Conservation (phyloP, 1,284 basidiomycete genomes). For the Mycena citricolor region DNA sequence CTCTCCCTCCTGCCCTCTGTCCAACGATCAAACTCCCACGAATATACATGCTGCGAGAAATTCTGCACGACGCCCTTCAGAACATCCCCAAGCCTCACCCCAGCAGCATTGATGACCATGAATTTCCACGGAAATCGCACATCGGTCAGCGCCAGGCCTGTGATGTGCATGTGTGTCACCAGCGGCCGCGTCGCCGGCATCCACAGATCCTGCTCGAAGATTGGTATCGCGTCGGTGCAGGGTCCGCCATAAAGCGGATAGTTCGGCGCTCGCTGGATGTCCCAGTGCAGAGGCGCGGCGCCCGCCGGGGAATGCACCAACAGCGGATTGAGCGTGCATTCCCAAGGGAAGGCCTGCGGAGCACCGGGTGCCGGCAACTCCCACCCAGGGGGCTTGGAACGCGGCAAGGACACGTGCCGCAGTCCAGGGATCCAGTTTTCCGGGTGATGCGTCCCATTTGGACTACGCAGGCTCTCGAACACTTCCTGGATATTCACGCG, state of each 20-base stretch:
- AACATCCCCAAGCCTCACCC: slow-evolving; percentile 53
- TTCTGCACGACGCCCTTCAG: slow-evolving; percentile 45
- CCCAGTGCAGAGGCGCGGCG: slow-evolving; percentile 46
- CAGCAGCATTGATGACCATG: slow-evolving; percentile 43
- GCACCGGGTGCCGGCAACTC: slow-evolving; percentile 34
- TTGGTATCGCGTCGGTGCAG: slow-evolving; percentile 30
- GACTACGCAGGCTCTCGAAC: slow-evolving; percentile 35
- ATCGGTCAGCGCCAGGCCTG: slow-evolving; percentile 49
- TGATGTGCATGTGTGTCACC: slow-evolving; percentile 52
- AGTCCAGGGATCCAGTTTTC: slow-evolving; percentile 50
- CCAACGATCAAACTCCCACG: slow-evolving; percentile 44
- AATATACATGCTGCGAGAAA: slow-evolving; percentile 43
- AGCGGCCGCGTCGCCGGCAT: slow-evolving; percentile 62
- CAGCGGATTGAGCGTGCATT: slow-evolving; percentile 54
- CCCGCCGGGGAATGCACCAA: slow-evolving; percentile 47
- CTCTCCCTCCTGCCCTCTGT: slow-evolving; percentile 31
- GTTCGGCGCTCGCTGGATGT: slow-evolving; percentile 36
- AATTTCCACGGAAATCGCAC: slow-evolving; percentile 54
- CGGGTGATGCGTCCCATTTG: slow-evolving; percentile 36
- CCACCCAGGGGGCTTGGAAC: slow-evolving; percentile 49
- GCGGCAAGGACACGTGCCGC: slow-evolving; percentile 47
- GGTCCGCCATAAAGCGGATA: slow-evolving; percentile 30
- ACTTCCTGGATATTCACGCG: slow-evolving; percentile 35
- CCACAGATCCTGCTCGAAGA: slow-evolving; percentile 40
- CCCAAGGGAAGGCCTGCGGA: slow-evolving; percentile 42